A percentile compares a stretch with the other conserved stretches of the same genome.
These are phyloP conservation scores for Pyrrhoderma noxium DNA, from an alignment of 1,284 basidiomycete genomes.

Conservation along the genomic window DNA sequence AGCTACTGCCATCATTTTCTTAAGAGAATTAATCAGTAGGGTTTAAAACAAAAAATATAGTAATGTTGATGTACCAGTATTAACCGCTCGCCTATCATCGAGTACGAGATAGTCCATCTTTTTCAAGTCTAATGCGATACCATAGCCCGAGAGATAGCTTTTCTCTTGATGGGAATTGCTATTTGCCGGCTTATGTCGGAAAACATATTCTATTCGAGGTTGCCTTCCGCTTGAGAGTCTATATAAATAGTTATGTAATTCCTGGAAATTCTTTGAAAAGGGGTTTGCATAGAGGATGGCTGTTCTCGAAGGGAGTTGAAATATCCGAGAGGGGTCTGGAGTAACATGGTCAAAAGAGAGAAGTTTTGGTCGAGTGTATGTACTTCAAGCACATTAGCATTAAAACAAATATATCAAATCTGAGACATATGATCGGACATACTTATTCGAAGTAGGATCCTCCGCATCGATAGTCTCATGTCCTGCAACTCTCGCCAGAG, in stretches of 20 bases:
- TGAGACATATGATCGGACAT: conserved; percentile 9
- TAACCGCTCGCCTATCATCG: conserved; percentile 61
- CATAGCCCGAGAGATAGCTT: conserved; percentile 76
- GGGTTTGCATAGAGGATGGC: conserved; percentile 72
- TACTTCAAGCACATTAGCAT: not conserved
- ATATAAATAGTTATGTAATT: conserved; percentile 59
- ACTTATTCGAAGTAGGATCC: conserved; percentile 21
- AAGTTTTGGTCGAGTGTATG: conserved; percentile 33
- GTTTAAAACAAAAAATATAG: not conserved
- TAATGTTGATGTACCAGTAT: conserved; percentile 19
- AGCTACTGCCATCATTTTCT: conserved; percentile 20
- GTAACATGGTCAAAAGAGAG: conserved; percentile 69
- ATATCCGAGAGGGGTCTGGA: conserved; percentile 35
- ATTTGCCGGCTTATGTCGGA: conserved; percentile 57
- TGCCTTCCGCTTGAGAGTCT: conserved; percentile 37
- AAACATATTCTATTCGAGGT: conserved; percentile 61
- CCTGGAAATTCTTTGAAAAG: conserved; percentile 51
- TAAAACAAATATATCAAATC: not conserved
- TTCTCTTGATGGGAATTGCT: conserved; percentile 20
- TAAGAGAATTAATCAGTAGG: conserved; percentile 4
- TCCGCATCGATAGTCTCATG: conserved; percentile 42
- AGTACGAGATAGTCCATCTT: conserved; percentile 96
- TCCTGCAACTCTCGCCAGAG: conserved; percentile 49
- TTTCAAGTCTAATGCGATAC: conserved; percentile 88
- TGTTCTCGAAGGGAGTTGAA: conserved; percentile 41